Evolutionary conservation across 1,284 basidiomycete species (phyloP).

Genomic region (Ceratobasidium papillatum): DNA sequence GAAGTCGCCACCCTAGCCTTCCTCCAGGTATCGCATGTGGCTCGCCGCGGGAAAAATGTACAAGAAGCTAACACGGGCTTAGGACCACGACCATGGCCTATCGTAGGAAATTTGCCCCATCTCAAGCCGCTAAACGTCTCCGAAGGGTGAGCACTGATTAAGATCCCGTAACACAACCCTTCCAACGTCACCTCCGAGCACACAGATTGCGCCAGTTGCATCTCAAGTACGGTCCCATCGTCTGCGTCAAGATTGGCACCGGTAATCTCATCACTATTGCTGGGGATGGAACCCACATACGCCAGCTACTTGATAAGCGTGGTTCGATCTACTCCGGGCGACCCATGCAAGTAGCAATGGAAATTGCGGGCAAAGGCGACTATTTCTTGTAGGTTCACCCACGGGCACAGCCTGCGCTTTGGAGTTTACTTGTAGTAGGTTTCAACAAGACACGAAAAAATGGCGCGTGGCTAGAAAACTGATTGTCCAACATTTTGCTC

Average conservation of each 20-base stretch:
- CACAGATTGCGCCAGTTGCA: slow-evolving; percentile 17
- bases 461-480: slow-evolving; percentile 17
- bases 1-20: not conserved
- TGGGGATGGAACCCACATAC: slow-evolving; percentile 30
- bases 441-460: slow-evolving; percentile 24
- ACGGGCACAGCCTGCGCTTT: not conserved
- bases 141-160: not conserved
- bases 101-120: slow-evolving; percentile 1
- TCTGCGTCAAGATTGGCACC: slow-evolving; percentile 23
- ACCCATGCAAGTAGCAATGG: slow-evolving; percentile 1
- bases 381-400: not conserved
- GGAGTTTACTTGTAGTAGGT: not conserved
- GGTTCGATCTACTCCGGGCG: slow-evolving; percentile 31
- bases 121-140: not conserved
- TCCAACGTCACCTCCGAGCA: not conserved
- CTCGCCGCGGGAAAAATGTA: not conserved
- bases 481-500: slow-evolving; percentile 29
- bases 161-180: too few species aligned
- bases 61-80: not conserved
- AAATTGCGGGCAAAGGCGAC: slow-evolving; percentile 23
- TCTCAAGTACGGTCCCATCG: slow-evolving; percentile 23
- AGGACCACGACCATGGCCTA: slow-evolving; percentile 14
- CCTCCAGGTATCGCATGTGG: slow-evolving; percentile 4
- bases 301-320: slow-evolving; percentile 38
- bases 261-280: slow-evolving; percentile 24